Percentiles rank a stretch among this genome's conserved stretches.
These are phyloP conservation scores for Yamadazyma phyllophila DNA, from an alignment of 805 yeast genomes.

Conservation along the genomic window DNA sequence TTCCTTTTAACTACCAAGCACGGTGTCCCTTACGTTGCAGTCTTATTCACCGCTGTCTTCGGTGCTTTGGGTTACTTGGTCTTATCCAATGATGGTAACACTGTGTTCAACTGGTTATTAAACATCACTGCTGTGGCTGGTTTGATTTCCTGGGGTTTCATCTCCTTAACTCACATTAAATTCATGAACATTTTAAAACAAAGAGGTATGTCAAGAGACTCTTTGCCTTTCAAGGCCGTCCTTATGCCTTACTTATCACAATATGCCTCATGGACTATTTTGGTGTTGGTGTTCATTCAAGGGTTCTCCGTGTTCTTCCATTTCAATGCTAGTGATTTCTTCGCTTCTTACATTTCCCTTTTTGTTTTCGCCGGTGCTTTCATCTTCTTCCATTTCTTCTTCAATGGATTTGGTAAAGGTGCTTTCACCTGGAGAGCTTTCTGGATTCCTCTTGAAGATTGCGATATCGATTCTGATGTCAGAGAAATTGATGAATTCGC, in stretches of 20 bases:
- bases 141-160: constrained; percentile 68
- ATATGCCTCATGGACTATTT: constrained; percentile 55
- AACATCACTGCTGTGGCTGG: constrained; percentile 80
- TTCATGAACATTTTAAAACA: constrained; percentile 63
- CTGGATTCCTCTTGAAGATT: constrained; percentile 50
- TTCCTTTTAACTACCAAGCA: constrained; percentile 47
- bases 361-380: constrained; percentile 57
- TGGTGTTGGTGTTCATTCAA: constrained; percentile 63
- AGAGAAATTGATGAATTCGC: constrained; percentile 60
- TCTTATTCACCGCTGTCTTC: constrained; percentile 53
- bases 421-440: constrained; percentile 38
- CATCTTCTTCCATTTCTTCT: constrained; percentile 53
- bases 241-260: constrained; percentile 67
- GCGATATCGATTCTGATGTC: constrained; percentile 69
- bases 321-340: constrained; percentile 55
- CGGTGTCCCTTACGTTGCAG: constrained; percentile 65
- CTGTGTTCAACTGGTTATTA: constrained; percentile 69
- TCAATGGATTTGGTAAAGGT: constrained; percentile 36
- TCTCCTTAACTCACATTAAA: constrained; percentile 62
- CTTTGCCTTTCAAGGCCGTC: constrained; percentile 72
- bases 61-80: constrained; percentile 67
- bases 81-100: constrained; percentile 47
- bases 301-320: constrained; percentile 66
- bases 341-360: constrained; percentile 70
- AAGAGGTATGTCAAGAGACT: constrained; percentile 65